Base-by-base conservation (phyloP, 1,284 basidiomycete genomes). In the Vanrija sp. region DNA sequence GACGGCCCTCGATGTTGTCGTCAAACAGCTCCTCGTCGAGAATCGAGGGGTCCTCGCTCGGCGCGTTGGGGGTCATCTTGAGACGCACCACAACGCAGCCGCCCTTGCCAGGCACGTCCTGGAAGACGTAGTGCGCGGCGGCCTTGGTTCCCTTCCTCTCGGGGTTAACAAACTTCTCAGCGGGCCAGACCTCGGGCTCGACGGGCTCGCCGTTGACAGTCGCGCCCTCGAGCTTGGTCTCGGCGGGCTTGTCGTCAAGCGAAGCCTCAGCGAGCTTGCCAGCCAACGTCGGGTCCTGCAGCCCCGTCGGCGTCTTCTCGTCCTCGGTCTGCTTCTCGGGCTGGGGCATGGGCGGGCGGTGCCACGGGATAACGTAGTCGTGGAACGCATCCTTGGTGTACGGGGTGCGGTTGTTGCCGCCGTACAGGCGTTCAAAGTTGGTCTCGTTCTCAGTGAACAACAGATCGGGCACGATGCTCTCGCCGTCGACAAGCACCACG, bases 351-450 rank as follows among this genome's bases (percentile, higher is more conserved):
- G 65, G 76, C 6, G 87, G 87, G 51, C 90, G 86, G 76, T 97
- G 94, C 15, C 80, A 80, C 4, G 86, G 86, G 61, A 98, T 86
- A 73, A 98, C 89, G 72, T 98, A 89, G 73, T 98, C 94, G 71
- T 98, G 93, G 82, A 98, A 98, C n/a, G 88, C 94, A 69, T 98
- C 95, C 79, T 98, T 98, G 68, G 90, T 89, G 72, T 87, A 94
- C 2, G 84, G 83, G 0, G 85, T 86, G 55, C 83, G 80, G 79
- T 98, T 97, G 65, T 85, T 79, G 23, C 90, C 93, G 38, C 86
- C 86, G 74, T 97, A 98, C 34, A 98, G 82, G 56, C 95, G 84
- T 68, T 84, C 83, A 74, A 88, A 95, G 81, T 98, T 98, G 61
- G 94, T 97, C 74, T 98, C 91, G 78, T 98, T 98, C 72, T 98